phyloP scores from a whole-genome alignment of 192 early-diverging fungal species.

The Coemansia sp. region DNA sequence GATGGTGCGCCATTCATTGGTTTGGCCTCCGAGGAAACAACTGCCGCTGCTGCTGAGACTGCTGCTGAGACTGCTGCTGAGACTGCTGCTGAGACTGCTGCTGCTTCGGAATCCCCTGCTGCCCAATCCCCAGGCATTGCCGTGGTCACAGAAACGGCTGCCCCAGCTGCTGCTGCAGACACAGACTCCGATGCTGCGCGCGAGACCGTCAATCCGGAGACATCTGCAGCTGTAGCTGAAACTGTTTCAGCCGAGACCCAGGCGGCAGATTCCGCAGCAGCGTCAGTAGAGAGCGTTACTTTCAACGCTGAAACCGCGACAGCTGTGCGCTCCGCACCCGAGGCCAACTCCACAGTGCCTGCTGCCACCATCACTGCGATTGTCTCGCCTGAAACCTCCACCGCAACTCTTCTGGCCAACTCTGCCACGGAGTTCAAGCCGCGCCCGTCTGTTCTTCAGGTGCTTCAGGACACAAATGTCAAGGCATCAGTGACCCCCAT shows the following conservation, averaged over 20 bases:
- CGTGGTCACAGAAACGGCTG: not conserved
- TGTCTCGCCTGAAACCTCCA: not conserved
- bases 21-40: not conserved
- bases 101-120: not conserved
- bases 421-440: constrained; percentile 15
- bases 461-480: too few relatives aligned
- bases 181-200: not conserved
- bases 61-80: constrained; percentile 1
- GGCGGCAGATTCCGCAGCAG: not conserved
- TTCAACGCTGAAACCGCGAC: not conserved
- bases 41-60: not conserved
- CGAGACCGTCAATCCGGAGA: not conserved
- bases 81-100: not conserved
- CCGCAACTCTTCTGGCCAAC: constrained; percentile 25
- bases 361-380: not conserved
- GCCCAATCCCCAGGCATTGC: not conserved
- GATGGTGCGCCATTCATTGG: constrained; percentile 9
- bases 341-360: not conserved
- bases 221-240: not conserved
- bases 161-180: not conserved
- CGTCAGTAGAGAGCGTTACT: constrained; percentile 3
- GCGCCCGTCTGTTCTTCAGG: not conserved
- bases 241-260: not conserved
- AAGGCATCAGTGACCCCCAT: too few relatives aligned
- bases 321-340: not conserved